Evolutionary conservation across 139 green algal genomes (phyloP), one percentile per base, ranked within the genome.

Genomic region (Volvox africanus): DNA sequence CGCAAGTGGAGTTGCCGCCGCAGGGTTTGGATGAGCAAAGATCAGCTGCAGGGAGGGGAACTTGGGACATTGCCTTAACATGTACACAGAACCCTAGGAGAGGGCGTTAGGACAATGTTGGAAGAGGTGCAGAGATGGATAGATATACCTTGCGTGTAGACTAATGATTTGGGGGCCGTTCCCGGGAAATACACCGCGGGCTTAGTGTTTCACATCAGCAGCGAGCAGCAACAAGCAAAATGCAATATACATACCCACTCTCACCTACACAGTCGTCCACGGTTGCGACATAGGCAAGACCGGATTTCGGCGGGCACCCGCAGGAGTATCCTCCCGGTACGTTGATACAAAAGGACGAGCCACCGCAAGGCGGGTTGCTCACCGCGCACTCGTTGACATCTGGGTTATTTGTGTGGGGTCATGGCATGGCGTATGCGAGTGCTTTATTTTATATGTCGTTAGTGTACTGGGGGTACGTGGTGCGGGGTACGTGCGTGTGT

Each of bases 1-100:
- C 20, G 71, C 71, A 79, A 13, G 71, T 79, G 71, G 71, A 79
- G 71, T 79, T 79, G 32, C 71, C 71, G 71, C 71, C 71, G 71
- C 71, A 79, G 26, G 71, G 71, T 18, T 79, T 79, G 20, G 71
- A 79, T 2, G 71, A 33, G 71, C 71, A 79, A n/a, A 79, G 21
- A 30, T 79, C 71, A 18, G 20, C 71, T 79, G 71, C 22, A 30
- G 71, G 67, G 6, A 28, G 67, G 67, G 67, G 24, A 28, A 75
- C n/a, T n/a, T n/a, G n/a, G n/a, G n/a, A n/a, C n/a, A n/a, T n/a
- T n/a, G n/a, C n/a, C n/a, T n/a, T n/a, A n/a, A n/a, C n/a, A n/a
- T n/a, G 67, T 55, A 55, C 44, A 55, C 44, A 55, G 44, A 55
- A 55, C 44, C 5, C 44, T 55, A 14, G 67, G 67, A 75, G 24